These are phyloP conservation scores for Aspergillus latus DNA, from an alignment of 2,329 filamentous ascomycete genomes.

Conservation along the genomic window DNA sequence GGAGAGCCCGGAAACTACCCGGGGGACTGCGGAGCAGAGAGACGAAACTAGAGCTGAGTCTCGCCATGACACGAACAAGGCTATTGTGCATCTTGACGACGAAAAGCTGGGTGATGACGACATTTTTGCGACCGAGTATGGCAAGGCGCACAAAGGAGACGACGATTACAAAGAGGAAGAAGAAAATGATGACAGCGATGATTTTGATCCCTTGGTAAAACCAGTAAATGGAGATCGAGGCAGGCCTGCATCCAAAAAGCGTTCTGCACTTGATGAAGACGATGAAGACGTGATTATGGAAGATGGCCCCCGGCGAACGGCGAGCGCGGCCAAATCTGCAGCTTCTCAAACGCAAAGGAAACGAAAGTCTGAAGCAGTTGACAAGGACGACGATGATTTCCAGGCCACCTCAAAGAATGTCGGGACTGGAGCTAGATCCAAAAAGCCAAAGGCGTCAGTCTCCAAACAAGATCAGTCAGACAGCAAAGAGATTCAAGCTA, in stretches of 20 bases:
- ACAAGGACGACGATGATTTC: conserved; percentile 55
- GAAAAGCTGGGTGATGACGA: conserved; percentile 73
- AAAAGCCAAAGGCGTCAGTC: conserved; percentile 56
- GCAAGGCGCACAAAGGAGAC: conserved; percentile 60
- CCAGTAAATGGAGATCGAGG: conserved; percentile 56
- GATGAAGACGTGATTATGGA: conserved; percentile 56
- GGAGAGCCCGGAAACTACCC: conserved; percentile 28
- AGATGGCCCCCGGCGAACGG: conserved; percentile 47
- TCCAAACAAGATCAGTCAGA: conserved; percentile 69
- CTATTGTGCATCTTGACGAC: conserved; percentile 55
- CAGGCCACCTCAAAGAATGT: conserved; percentile 60
- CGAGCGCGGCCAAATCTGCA: conserved; percentile 50
- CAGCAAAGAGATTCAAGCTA: conserved; percentile 72
- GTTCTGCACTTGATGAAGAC: conserved; percentile 30
- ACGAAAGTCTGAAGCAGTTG: conserved; percentile 58
- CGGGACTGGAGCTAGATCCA: conserved; percentile 38
- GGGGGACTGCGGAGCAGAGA: conserved; percentile 52
- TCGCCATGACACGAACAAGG: conserved; percentile 32
- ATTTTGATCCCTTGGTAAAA: conserved; percentile 61
- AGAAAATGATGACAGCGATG: conserved; percentile 52
- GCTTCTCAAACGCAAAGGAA: conserved; percentile 45
- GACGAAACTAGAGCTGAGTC: conserved; percentile 19
- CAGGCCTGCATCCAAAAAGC: conserved; percentile 40
- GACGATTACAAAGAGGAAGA: conserved; percentile 67
- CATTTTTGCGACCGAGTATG: conserved; percentile 74